Percentiles rank a stretch among this genome's conserved stretches.
phyloP scores from a whole-genome alignment of 1,284 basidiomycete species.

The Testicularia cyperi region DNA sequence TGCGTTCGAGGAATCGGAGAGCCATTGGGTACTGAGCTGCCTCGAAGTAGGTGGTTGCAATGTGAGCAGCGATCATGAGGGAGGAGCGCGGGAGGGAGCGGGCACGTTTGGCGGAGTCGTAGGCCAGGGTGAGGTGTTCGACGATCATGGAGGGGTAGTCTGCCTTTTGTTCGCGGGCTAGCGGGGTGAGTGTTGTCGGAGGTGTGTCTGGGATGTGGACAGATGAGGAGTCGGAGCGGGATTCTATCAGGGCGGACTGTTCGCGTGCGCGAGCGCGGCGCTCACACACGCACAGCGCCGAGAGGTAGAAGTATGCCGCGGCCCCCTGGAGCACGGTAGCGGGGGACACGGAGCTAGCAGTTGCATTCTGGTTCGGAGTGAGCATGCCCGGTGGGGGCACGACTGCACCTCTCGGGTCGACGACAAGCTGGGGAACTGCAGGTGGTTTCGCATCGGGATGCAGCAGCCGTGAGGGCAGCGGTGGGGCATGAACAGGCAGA shows the following conservation, averaged over 20 bases:
- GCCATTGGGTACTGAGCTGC: constrained; percentile 36
- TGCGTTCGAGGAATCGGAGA: constrained; percentile 48
- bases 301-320: constrained; percentile 45
- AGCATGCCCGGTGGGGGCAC: constrained; percentile 21
- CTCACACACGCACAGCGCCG: constrained; percentile 50
- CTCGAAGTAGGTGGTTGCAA: constrained; percentile 39
- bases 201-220: no score
- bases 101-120: constrained; percentile 40
- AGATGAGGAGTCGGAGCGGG: not conserved
- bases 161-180: constrained; percentile 44
- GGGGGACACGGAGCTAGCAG: constrained; percentile 12
- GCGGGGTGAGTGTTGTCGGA: not conserved
- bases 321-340: constrained; percentile 13
- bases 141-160: constrained; percentile 41
- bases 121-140: constrained; percentile 39
- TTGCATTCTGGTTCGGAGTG: constrained; percentile 30
- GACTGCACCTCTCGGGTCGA: constrained; percentile 6
- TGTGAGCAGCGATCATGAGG: constrained; percentile 34
- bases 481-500: constrained; percentile 26
- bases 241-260: not conserved
- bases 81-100: constrained; percentile 14
- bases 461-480: constrained; percentile 32
- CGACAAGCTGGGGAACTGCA: not conserved
- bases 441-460: constrained; percentile 31
- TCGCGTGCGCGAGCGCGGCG: constrained; percentile 26